A percentile compares a stretch with the other conserved stretches of the same genome.
Conservation (phyloP, 768 basidiomycete genomes). For the Lanmaoa pseudosensibilis region DNA sequence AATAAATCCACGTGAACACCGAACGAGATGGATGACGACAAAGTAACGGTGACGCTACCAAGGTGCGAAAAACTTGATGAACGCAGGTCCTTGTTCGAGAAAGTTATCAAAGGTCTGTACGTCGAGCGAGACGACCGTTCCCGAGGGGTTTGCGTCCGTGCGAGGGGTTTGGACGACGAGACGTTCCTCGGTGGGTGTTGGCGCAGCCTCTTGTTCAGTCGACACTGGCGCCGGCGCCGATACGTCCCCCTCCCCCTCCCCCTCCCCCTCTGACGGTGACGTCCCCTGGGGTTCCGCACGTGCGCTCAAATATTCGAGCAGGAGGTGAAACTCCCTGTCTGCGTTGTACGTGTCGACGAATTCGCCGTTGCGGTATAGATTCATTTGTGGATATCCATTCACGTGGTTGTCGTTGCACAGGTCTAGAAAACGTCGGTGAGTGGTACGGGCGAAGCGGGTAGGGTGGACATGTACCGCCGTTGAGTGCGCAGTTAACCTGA, state of each 20-base stretch:
- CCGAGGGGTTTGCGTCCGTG: conserved; percentile 23
- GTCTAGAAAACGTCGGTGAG: conserved; percentile 46
- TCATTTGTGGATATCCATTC: conserved; percentile 72
- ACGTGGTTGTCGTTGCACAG: conserved; percentile 73
- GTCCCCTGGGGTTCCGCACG: conserved; percentile 36
- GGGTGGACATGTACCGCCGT: conserved; percentile 59
- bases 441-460: too few relatives aligned
- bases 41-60: conserved; percentile 48
- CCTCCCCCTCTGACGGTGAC: background rate
- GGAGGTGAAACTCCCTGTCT: conserved; percentile 49
- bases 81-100: conserved; percentile 48
- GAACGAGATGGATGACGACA: background rate
- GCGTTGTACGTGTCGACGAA: conserved; percentile 57
- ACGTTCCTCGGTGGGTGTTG: conserved; percentile 3
- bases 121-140: conserved; percentile 25
- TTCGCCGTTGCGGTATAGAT: conserved; percentile 68
- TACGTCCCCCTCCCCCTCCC: background rate
- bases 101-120: conserved; percentile 40
- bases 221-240: background rate
- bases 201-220: conserved; percentile 3
- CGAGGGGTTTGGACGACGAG: conserved; percentile 18
- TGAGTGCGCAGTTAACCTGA: conserved; percentile 76
- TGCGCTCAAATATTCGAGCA: conserved; percentile 56
- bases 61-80: conserved; percentile 87
- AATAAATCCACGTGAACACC: background rate